Evolutionary conservation across 2,329 filamentous ascomycete genomes (phyloP).

Genomic region (Setomelanomma holmii): DNA sequence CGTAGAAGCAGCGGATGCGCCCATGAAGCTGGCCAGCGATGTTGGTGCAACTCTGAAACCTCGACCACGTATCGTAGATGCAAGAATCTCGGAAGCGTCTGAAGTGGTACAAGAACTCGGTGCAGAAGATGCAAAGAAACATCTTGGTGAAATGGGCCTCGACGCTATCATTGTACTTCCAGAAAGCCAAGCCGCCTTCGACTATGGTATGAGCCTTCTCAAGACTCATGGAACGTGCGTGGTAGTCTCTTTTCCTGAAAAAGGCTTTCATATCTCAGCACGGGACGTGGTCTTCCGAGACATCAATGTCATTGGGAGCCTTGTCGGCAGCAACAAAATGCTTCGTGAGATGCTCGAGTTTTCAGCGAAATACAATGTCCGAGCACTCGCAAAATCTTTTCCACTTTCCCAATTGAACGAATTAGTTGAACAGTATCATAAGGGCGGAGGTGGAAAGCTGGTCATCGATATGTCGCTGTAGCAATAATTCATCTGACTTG

Average conservation of each 20-base stretch:
- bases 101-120: slow-evolving; percentile 45
- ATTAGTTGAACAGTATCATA: slow-evolving; percentile 55
- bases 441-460: slow-evolving; percentile 54
- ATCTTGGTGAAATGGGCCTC: slow-evolving; percentile 52
- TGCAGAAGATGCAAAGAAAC: slow-evolving; percentile 42
- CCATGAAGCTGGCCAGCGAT: slow-evolving; percentile 45
- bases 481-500: too few species aligned
- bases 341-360: slow-evolving; percentile 52
- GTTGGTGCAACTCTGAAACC: slow-evolving; percentile 26
- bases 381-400: slow-evolving; percentile 46
- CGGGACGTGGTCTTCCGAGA: slow-evolving; percentile 55
- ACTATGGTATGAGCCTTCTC: slow-evolving; percentile 55
- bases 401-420: slow-evolving; percentile 49
- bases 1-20: slow-evolving; percentile 49
- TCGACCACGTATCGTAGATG: slow-evolving; percentile 50
- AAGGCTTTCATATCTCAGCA: slow-evolving; percentile 53
- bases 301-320: slow-evolving; percentile 51
- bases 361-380: slow-evolving; percentile 45
- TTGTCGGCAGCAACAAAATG: slow-evolving; percentile 52
- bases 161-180: slow-evolving; percentile 57
- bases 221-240: slow-evolving; percentile 56
- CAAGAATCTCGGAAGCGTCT: slow-evolving; percentile 39
- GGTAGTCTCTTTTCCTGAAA: slow-evolving; percentile 56
- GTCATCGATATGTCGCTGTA: slow-evolving; percentile 51
- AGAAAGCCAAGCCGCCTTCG: slow-evolving; percentile 56